Evolutionary conservation across 2,329 filamentous ascomycete genomes (phyloP).

Genomic region (Sporothrix euskadiensis): DNA sequence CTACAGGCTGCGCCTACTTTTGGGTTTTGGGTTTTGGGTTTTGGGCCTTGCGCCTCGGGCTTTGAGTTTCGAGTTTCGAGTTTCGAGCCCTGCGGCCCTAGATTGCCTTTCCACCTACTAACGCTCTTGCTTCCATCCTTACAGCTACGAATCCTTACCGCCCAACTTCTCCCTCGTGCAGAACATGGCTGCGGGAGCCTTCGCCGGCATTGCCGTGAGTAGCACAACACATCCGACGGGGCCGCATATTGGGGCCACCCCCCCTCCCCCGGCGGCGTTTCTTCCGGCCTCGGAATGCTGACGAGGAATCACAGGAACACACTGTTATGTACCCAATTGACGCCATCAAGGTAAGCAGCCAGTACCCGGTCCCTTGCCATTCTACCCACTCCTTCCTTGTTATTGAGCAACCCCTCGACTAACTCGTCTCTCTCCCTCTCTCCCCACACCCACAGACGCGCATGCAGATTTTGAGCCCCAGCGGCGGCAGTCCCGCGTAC

Average conservation of each 20-base stretch:
- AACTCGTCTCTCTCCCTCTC: not conserved
- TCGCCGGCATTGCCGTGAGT: slow-evolving; percentile 90
- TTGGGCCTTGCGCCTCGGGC: too few species aligned
- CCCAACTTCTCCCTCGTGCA: slow-evolving; percentile 91
- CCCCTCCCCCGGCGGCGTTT: not conserved
- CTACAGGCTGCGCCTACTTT: not conserved
- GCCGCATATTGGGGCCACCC: not conserved
- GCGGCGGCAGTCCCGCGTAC: slow-evolving; percentile 71
- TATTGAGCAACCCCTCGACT: not conserved
- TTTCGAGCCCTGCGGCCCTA: not conserved
- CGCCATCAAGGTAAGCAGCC: slow-evolving; percentile 77
- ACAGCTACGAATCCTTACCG: slow-evolving; percentile 85
- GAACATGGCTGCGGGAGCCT: slow-evolving; percentile 95
- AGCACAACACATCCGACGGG: not conserved
- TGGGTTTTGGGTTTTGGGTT: not conserved
- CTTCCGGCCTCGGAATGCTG: not conserved
- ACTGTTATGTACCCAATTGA: slow-evolving; percentile 99
- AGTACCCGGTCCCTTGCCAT: not conserved
- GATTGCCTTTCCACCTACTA: not conserved
- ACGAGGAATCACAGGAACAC: slow-evolving; percentile 67
- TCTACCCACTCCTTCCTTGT: not conserved
- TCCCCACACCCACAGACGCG: slow-evolving; percentile 66
- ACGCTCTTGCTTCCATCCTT: slow-evolving; percentile 24
- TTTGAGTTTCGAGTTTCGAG: not conserved
- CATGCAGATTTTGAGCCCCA: slow-evolving; percentile 94